Conservation (phyloP, 2,329 filamentous ascomycete species). For the Coniochaeta sp. region DNA sequence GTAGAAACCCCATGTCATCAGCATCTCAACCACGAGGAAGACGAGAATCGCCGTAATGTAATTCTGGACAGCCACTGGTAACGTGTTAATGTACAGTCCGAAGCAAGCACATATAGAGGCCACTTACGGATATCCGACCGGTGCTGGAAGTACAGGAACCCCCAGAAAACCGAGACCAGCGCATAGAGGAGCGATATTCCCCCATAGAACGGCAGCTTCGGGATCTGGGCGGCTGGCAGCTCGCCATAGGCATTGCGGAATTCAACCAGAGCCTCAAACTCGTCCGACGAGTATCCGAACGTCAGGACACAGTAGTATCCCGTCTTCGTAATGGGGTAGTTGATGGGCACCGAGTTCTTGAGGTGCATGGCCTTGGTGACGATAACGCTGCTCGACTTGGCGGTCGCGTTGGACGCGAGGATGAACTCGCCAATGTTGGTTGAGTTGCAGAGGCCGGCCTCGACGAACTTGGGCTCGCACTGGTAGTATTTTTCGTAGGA, state of each 20-base stretch:
- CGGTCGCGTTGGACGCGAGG: slow-evolving; percentile 66
- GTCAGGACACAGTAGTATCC: slow-evolving; percentile 95
- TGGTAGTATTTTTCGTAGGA: slow-evolving; percentile 48
- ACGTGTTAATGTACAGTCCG: not conserved
- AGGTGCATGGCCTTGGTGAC: slow-evolving; percentile 76
- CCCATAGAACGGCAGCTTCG: slow-evolving; percentile 95
- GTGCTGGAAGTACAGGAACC: slow-evolving; percentile 91
- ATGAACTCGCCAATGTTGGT: slow-evolving; percentile 83
- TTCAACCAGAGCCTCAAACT: slow-evolving; percentile 77
- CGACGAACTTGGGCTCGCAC: slow-evolving; percentile 67
- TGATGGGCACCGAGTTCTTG: slow-evolving; percentile 65
- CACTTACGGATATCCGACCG: slow-evolving; percentile 75
- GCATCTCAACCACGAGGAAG: slow-evolving; percentile 90
- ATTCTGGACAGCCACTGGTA: slow-evolving; percentile 86
- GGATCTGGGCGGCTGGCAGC: slow-evolving; percentile 88
- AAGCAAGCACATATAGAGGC: too few relatives aligned
- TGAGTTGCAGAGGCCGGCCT: slow-evolving; percentile 63
- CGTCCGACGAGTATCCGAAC: slow-evolving; percentile 56
- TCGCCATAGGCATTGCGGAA: slow-evolving; percentile 97
- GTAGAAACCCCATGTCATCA: slow-evolving; percentile 99
- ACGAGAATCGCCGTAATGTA: slow-evolving; percentile 96
- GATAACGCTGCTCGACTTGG: slow-evolving; percentile 64
- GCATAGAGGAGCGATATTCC: slow-evolving; percentile 91
- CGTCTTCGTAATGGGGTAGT: slow-evolving; percentile 81
- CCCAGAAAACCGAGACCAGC: slow-evolving; percentile 82